phyloP scores from a whole-genome alignment of 768 basidiomycete genomes.

The Leccinum disarticulatum region DNA sequence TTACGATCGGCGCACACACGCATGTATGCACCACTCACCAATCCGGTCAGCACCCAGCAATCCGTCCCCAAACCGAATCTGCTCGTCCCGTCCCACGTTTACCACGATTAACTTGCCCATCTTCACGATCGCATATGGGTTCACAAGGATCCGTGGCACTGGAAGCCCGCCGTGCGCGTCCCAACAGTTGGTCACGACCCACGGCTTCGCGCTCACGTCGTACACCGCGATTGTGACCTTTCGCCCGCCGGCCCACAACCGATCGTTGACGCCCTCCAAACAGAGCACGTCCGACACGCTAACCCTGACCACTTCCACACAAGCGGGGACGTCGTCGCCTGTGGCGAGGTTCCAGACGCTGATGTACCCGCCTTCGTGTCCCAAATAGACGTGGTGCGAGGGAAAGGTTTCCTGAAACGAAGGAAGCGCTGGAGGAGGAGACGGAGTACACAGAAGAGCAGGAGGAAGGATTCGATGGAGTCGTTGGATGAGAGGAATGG shows the following conservation, averaged over 20 bases:
- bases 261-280: conserved; percentile 79
- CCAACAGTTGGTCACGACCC: conserved; percentile 89
- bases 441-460: no score
- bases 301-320: conserved; percentile 77
- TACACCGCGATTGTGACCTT: conserved; percentile 82
- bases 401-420: no score
- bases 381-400: conserved; percentile 68
- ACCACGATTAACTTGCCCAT: conserved; percentile 66
- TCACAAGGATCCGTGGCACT: conserved; percentile 62
- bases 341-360: conserved; percentile 72
- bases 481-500: no score
- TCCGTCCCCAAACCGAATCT: conserved; percentile 86
- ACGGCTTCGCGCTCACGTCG: conserved; percentile 71
- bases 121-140: conserved; percentile 73
- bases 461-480: no score
- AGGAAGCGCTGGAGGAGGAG: no score
- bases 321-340: conserved; percentile 57
- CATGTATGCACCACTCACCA: conserved; percentile 49
- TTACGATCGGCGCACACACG: neutral
- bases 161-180: conserved; percentile 71
- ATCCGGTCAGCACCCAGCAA: conserved; percentile 82
- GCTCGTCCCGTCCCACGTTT: conserved; percentile 74
- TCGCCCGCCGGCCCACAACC: conserved; percentile 85
- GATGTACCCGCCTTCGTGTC: conserved; percentile 89
- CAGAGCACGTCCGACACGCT: conserved; percentile 78